Evolutionary conservation across 257 asterid genomes (phyloP).

Genomic region (Cinchona pubescens): DNA sequence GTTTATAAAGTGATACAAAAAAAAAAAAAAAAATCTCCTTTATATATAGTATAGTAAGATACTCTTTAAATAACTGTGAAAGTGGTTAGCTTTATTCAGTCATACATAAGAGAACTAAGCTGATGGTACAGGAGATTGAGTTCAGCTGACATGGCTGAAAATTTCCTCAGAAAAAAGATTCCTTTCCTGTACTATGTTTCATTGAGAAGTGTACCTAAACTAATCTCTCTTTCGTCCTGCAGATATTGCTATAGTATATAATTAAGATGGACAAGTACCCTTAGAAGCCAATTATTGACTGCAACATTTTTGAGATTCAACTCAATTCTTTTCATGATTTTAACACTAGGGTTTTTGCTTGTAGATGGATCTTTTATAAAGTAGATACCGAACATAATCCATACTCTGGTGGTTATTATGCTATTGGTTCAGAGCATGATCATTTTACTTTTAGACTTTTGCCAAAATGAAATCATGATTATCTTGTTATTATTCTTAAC

Average conservation of each 20-base stretch:
- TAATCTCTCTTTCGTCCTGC: neutral
- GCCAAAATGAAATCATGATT: no score
- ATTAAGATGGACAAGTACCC: neutral
- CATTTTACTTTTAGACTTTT: no score
- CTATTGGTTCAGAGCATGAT: neutral
- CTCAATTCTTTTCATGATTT: neutral
- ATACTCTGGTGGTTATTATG: neutral
- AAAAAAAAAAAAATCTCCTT: no score
- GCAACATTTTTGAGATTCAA: neutral
- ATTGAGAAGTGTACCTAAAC: neutral
- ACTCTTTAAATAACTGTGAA: neutral
- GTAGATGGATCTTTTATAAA: neutral
- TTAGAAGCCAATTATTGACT: neutral
- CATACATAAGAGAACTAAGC: neutral
- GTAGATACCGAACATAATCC: neutral
- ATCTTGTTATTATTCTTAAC: no score
- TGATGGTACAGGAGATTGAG: neutral
- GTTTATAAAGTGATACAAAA: no score
- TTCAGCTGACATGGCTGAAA: neutral
- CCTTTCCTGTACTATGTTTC: neutral
- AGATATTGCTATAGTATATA: neutral
- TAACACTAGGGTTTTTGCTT: neutral
- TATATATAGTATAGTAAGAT: no score
- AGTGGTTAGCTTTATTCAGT: neutral
- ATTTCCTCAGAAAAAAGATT: neutral